phyloP scores from a whole-genome alignment of 2,329 filamentous ascomycete genomes.

The Monascus ruber region DNA sequence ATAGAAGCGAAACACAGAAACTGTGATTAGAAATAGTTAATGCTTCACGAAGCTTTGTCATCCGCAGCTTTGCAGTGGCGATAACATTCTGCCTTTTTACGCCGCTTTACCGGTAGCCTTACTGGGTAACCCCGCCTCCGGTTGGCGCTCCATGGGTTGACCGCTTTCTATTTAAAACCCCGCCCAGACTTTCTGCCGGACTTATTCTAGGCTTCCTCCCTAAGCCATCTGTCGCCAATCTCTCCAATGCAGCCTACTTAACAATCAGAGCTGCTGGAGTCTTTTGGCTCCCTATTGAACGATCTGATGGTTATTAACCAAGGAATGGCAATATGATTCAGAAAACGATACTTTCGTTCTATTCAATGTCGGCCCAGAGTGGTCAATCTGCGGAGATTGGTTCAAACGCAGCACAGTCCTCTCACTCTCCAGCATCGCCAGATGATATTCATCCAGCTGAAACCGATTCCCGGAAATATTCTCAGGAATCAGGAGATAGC shows the following conservation, averaged over 20 bases:
- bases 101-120: constrained; percentile 10
- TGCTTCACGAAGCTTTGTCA: constrained; percentile 1
- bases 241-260: no score
- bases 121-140: constrained; percentile 7
- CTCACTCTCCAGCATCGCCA: neutral
- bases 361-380: neutral
- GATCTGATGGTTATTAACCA: no score
- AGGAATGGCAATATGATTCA: constrained; percentile 1
- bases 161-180: neutral
- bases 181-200: neutral
- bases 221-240: no score
- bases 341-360: neutral
- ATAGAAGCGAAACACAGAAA: neutral
- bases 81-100: neutral
- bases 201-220: neutral
- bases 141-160: neutral
- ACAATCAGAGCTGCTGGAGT: no score
- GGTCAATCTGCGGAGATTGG: neutral
- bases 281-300: no score
- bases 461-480: neutral
- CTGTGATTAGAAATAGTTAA: neutral
- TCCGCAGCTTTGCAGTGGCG: neutral
- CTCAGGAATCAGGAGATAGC: neutral
- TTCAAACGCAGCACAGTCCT: neutral
- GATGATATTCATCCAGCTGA: neutral